phyloP scores from a whole-genome alignment of 305 asterid genomes.

The Petunia hybrid region DNA sequence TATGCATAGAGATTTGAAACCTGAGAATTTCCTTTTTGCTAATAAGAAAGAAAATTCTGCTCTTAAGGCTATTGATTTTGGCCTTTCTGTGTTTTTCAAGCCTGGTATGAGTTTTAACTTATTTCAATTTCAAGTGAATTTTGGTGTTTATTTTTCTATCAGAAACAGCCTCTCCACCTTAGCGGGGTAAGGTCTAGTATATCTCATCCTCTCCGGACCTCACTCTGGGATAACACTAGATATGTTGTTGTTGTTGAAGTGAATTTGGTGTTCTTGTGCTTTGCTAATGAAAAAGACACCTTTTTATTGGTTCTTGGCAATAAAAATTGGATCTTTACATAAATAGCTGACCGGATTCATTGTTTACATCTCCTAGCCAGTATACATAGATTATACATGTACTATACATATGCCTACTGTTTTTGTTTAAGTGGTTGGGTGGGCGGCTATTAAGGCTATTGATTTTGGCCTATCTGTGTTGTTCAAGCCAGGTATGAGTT shows the following conservation, averaged over 20 bases:
- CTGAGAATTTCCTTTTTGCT: conserved; percentile 91
- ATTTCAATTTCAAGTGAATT: not conserved
- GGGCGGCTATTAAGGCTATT: conserved; percentile 69
- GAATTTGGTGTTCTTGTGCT: not conserved
- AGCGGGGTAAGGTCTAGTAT: too few species aligned
- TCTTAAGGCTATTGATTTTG: conserved; percentile 94
- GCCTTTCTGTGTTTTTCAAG: conserved; percentile 89
- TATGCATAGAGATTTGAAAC: conserved; percentile 96
- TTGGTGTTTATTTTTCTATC: not conserved
- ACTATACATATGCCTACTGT: too few species aligned
- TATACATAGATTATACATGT: too few species aligned
- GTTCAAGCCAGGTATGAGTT: conserved; percentile 77
- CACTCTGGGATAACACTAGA: too few species aligned
- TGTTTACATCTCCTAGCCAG: too few species aligned
- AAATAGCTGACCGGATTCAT: too few species aligned
- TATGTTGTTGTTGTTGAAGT: too few species aligned
- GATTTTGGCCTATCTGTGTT: conserved; percentile 95
- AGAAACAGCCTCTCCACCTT: too few species aligned
- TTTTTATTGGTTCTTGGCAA: too few species aligned
- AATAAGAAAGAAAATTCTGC: conserved; percentile 92
- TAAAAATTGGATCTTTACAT: too few species aligned
- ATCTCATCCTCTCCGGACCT: too few species aligned
- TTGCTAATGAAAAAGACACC: conserved; percentile 5
- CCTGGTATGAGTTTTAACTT: conserved; percentile 56
- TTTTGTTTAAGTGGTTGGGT: too few species aligned